Evolutionary conservation across 2,329 filamentous ascomycete species (phyloP).

Genomic region (Trichoderma oligosporum): DNA sequence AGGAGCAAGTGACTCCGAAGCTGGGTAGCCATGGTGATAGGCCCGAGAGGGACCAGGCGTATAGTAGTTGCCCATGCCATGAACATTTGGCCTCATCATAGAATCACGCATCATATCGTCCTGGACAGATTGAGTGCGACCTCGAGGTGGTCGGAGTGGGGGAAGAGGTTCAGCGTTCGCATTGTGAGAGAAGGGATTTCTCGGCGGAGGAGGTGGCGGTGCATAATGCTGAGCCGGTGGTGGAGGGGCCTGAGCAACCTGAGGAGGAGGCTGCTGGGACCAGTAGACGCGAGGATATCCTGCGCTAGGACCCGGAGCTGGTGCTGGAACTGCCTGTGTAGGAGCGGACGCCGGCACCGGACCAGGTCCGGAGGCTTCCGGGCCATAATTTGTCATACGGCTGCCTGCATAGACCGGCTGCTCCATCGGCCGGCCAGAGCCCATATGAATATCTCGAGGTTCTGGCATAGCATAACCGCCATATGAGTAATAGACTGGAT

Average conservation of each 20-base stretch:
- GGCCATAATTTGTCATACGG: constrained; percentile 32
- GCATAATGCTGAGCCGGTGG: constrained; percentile 5
- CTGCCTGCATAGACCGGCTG: constrained; percentile 31
- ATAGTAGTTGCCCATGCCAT: constrained; percentile 33
- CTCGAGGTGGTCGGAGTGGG: constrained; percentile 38
- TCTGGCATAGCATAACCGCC: constrained; percentile 30
- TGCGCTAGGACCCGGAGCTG: constrained; percentile 14
- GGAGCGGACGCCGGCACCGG: constrained; percentile 13
- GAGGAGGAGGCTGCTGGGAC: constrained; percentile 31
- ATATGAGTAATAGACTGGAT: constrained; percentile 29
- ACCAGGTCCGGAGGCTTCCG: constrained; percentile 26
- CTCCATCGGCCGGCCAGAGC: constrained; percentile 32
- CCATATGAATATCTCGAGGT: constrained; percentile 30
- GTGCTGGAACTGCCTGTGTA: constrained; percentile 2
- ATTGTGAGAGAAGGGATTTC: constrained; percentile 37
- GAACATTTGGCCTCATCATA: constrained; percentile 30
- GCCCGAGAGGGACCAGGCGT: constrained; percentile 28
- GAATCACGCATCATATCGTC: constrained; percentile 34
- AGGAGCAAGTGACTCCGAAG: constrained; percentile 30
- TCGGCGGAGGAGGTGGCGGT: constrained; percentile 27
- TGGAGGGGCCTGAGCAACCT: constrained; percentile 27
- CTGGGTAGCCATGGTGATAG: constrained; percentile 33
- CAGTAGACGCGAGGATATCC: constrained; percentile 34
- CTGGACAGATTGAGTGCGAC: constrained; percentile 33
- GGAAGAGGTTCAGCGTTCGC: constrained; percentile 37